Base-by-base conservation (phyloP, 2,329 filamentous ascomycete species). In the Diaporthe longicolla region DNA sequence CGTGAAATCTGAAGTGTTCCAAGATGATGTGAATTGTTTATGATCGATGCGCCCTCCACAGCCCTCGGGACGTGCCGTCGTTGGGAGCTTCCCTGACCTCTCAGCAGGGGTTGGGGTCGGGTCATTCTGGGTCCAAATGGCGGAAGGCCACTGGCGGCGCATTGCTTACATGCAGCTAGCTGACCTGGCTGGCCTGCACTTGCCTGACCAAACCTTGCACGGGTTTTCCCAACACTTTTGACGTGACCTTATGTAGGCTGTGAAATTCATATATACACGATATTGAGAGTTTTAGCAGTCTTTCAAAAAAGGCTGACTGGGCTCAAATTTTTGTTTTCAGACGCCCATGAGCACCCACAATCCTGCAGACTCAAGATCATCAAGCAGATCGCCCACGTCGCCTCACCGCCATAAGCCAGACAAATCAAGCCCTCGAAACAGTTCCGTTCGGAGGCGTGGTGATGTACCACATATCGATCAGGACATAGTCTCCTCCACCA, bases 381-480 rank as follows among this genome's bases (percentile, higher is more conserved):
- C 9, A 21, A 13, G 40, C 45, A 52, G 61, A 52, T 6, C 2
- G 29, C 6, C 52, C 43, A 24, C 24, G 13, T 66, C 45, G n/a
- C 26, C 13, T 1, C 10, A n/a, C 29, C 29, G 13, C 45, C 13
- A 11, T 24, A 15, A 29, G 35, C 21, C 21, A 17, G 21, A n/a
- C 43, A 19, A 17, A 37, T 50, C 26, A 68, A 21, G 4, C n/a
- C 1, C 32, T 29, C 4, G 48, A 48, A 54, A 68, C 63, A 54
- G 63, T 68, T 29, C 63, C 63, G n/a, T 68, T 68, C 48, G 63
- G 63, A 10, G 63, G 63, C n/a, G 63, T 26, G 2, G 63, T 54
- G 29, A 81, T 68, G 76, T 81, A 78, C 80, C 80, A 82, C 13
- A 77, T 77, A 65, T 81, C 80, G 58, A 82, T 80, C 58, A 77